Evolutionary conservation across 2,329 filamentous ascomycete genomes (phyloP), one percentile per base, ranked within the genome.

Genomic region (Tolypocladium guangdongense): DNA sequence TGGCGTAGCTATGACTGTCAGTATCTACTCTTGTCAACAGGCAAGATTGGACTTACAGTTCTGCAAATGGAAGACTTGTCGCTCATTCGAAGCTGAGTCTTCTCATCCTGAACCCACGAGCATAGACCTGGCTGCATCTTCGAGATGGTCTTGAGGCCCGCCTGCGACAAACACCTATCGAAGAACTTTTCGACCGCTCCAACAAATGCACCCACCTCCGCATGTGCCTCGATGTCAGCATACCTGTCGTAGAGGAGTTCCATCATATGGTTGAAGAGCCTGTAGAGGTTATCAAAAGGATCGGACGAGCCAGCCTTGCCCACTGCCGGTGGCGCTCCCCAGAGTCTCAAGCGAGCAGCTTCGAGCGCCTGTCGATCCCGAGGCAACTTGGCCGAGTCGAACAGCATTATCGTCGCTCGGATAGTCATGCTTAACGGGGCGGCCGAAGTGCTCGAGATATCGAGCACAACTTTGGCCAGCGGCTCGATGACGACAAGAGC

Each of bases 401-500:
- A 64, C 2, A 82, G 62, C 39, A 49, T 45, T 12, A 33, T 48
- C 22, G 54, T 45, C 47, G 72, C 71, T n/a, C 68, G 65, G 1
- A 71, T 61, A 11, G 68, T 70, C 24, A 63, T 63, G 14, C 75
- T 56, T 0, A 64, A 58, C 22, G 63, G 71, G 5, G 62, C 32
- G 3, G 54, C 48, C 4, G 60, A 55, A 35, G 55, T 56, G 22
- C 55, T 53, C 8, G 51, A 50, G 20, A 51, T 68, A 52, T 75
- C 74, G 38, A 73, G 60, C 5, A 86, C 59, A 1, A 68, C 62
- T 59, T 80, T 84, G 0, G 87, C 81, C 4, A 93, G 62, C 1
- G 86, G 86, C 56, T 95, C 89, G 39, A 91, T 73, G 1, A 90
- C 75, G 27, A 80, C 78, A 50, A 87, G 73, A 6, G 83, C 80